phyloP scores from a whole-genome alignment of 371 early-diverging fungal genomes.

The Mucor sp. region DNA sequence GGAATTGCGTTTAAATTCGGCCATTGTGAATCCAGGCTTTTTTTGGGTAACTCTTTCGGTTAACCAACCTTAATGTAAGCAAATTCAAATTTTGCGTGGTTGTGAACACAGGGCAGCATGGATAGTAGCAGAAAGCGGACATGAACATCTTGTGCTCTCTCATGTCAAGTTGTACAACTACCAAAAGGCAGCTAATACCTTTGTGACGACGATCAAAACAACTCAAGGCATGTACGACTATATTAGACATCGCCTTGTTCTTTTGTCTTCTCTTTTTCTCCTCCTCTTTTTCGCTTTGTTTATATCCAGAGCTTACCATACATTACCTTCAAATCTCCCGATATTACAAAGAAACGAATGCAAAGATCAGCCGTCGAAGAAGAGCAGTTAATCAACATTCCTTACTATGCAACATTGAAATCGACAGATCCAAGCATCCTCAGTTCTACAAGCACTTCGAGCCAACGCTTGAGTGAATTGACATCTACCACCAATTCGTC shows the following conservation, averaged over 20 bases:
- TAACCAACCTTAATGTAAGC: background rate
- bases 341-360: background rate
- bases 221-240: background rate
- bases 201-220: slow-evolving; percentile 9
- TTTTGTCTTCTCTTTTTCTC: background rate
- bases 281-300: background rate
- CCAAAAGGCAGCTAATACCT: background rate
- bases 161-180: background rate
- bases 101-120: background rate
- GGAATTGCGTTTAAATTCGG: background rate
- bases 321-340: background rate
- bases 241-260: background rate
- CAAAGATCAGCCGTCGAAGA: background rate
- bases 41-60: background rate
- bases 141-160: background rate
- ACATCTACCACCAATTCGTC: background rate
- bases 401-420: background rate
- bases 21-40: background rate
- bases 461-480: background rate
- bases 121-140: background rate
- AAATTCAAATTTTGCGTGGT: background rate
- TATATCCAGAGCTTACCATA: background rate
- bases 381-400: background rate
- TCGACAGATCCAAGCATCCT: slow-evolving; percentile 1
- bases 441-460: background rate